Conservation (phyloP, 2,329 filamentous ascomycete species). For the Aureobasidium subglaciale region DNA sequence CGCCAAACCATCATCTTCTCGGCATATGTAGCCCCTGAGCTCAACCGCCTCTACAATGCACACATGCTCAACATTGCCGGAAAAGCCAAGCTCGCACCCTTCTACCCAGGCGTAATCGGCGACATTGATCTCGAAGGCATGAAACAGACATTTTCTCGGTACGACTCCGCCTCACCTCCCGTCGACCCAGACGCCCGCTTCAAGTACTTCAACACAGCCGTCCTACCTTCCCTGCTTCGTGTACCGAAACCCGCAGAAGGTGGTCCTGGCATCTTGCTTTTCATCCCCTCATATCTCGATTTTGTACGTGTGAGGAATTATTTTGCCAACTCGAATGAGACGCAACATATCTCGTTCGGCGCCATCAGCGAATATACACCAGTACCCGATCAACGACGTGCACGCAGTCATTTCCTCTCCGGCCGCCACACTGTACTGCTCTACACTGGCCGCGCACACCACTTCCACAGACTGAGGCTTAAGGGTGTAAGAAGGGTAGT, state of each 20-base stretch:
- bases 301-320: conserved; percentile 91
- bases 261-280: conserved; percentile 66
- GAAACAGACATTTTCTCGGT: conserved; percentile 84
- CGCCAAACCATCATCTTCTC: conserved; percentile 80
- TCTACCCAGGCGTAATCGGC: conserved; percentile 66
- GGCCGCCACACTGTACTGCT: conserved; percentile 77
- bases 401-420: conserved; percentile 77
- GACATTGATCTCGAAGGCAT: conserved; percentile 53
- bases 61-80: conserved; percentile 77
- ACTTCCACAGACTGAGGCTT: conserved; percentile 83
- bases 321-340: conserved; percentile 63
- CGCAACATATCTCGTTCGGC: conserved; percentile 61
- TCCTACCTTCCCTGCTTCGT: conserved; percentile 68
- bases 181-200: conserved; percentile 83
- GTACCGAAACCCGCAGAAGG: conserved; percentile 52
- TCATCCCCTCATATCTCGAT: conserved; percentile 89
- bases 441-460: conserved; percentile 93
- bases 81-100: conserved; percentile 61
- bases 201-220: conserved; percentile 77
- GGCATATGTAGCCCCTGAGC: conserved; percentile 79
- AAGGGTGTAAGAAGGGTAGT: conserved; percentile 76
- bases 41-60: conserved; percentile 69
- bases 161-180: conserved; percentile 62
- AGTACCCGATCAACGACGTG: conserved; percentile 69
- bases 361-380: conserved; percentile 84